Percentiles rank a stretch among this genome's conserved stretches.
Evolutionary conservation across 768 basidiomycete species (phyloP).

Genomic region (Boletus pseudo-olivaceus): DNA sequence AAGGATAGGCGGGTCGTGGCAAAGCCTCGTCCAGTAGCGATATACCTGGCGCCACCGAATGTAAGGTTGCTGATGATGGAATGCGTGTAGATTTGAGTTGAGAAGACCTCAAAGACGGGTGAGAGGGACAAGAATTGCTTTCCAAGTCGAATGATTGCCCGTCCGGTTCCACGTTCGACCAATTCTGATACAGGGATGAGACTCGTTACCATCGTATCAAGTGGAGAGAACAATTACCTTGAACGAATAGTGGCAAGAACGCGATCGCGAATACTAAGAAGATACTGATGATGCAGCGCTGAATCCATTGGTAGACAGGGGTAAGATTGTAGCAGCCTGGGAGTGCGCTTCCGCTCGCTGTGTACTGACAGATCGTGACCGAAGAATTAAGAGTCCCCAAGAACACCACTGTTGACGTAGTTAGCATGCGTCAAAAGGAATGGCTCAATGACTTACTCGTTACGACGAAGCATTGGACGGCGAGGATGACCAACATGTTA

Average conservation of each 20-base stretch:
- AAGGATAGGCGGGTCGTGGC: slow-evolving; percentile 95
- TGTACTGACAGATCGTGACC: slow-evolving; percentile 78
- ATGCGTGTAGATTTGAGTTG: slow-evolving; percentile 96
- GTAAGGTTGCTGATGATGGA: slow-evolving; percentile 96
- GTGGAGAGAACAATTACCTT: slow-evolving; percentile 53
- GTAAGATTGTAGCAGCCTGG: slow-evolving; percentile 93
- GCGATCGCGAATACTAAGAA: slow-evolving; percentile 98
- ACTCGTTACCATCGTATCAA: slow-evolving; percentile 13
- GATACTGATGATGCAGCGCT: slow-evolving; percentile 94
- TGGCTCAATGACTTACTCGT: slow-evolving; percentile 54
- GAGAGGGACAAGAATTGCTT: slow-evolving; percentile 96
- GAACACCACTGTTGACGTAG: slow-evolving; percentile 70
- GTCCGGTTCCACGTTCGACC: slow-evolving; percentile 90
- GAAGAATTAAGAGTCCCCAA: slow-evolving; percentile 87
- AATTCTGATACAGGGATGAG: slow-evolving; percentile 55
- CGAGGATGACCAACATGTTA: slow-evolving; percentile 97
- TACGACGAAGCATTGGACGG: slow-evolving; percentile 92
- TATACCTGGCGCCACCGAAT: slow-evolving; percentile 97
- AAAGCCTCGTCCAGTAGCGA: slow-evolving; percentile 98
- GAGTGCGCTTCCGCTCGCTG: slow-evolving; percentile 63
- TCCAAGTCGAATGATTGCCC: slow-evolving; percentile 84
- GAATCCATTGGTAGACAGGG: slow-evolving; percentile 94
- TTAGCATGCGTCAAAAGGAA: slow-evolving; percentile 13
- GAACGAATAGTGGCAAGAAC: slow-evolving; percentile 91
- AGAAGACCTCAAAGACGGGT: slow-evolving; percentile 95